Percentiles rank a stretch among this genome's conserved stretches.
phyloP scores from a whole-genome alignment of 495 filamentous ascomycete genomes.

The Neurospora sp. region DNA sequence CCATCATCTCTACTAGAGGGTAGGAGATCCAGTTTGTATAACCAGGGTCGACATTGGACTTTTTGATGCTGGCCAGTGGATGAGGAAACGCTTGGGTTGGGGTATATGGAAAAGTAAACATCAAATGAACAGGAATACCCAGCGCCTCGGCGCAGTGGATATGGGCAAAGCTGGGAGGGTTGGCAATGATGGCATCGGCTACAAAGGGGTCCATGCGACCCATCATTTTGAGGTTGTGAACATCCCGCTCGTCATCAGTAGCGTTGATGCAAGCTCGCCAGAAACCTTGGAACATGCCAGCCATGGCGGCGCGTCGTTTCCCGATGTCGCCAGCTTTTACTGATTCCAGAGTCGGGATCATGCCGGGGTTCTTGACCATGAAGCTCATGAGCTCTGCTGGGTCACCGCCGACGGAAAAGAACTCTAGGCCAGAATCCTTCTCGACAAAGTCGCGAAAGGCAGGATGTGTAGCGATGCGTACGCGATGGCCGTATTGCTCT shows the following conservation, averaged over 20 bases:
- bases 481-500: constrained; percentile 56
- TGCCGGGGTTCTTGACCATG: constrained; percentile 77
- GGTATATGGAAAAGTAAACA: constrained; percentile 76
- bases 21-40: constrained; percentile 67
- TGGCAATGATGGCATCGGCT: constrained; percentile 74
- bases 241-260: constrained; percentile 46
- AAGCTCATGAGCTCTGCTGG: constrained; percentile 74
- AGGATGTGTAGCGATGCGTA: constrained; percentile 67
- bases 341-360: constrained; percentile 61
- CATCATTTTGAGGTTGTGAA: constrained; percentile 45
- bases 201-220: constrained; percentile 51
- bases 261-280: constrained; percentile 67
- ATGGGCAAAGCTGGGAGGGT: constrained; percentile 74
- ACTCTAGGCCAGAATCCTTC: constrained; percentile 58
- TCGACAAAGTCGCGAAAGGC: constrained; percentile 59
- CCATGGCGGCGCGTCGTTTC: constrained; percentile 55
- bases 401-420: constrained; percentile 72
- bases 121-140: constrained; percentile 67
- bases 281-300: constrained; percentile 62
- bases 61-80: constrained; percentile 59
- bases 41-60: constrained; percentile 46
- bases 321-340: constrained; percentile 59
- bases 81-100: constrained; percentile 62
- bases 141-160: constrained; percentile 73
- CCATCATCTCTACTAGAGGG: constrained; percentile 66